Evolutionary conservation across 257 asterid species (phyloP).

Genomic region (Solanum pennellii): DNA sequence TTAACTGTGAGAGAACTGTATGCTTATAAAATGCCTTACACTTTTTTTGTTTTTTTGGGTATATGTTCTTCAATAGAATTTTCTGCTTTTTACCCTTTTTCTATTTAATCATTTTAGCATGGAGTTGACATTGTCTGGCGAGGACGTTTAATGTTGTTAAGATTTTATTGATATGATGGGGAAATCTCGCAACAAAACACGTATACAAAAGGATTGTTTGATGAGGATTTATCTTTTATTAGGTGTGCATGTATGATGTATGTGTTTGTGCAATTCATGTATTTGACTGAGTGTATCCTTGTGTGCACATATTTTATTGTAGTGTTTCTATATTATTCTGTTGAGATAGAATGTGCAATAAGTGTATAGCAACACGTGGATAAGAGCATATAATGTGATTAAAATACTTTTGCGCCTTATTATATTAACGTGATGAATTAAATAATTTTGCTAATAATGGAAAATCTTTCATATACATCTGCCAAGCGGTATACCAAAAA

Average conservation of each 20-base stretch:
- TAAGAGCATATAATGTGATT: neutral
- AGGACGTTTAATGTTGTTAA: neutral
- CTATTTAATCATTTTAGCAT: neutral
- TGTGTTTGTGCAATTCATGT: neutral
- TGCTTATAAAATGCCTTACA: neutral
- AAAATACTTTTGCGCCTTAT: neutral
- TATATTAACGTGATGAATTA: neutral
- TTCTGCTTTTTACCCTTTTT: neutral
- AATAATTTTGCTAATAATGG: neutral
- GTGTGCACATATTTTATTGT: neutral
- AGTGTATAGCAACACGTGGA: neutral
- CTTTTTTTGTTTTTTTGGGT: neutral
- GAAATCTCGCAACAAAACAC: neutral
- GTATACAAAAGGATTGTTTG: neutral
- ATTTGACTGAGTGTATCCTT: neutral
- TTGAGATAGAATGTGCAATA: neutral
- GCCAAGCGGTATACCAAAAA: neutral
- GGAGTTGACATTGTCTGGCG: neutral
- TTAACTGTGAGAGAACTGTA: slow-evolving; percentile 2
- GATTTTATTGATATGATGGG: neutral
- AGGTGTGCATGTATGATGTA: neutral
- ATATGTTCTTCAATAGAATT: neutral
- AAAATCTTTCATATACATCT: neutral
- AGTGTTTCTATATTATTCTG: neutral
- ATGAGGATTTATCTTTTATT: neutral